Evolutionary conservation across 1,139 yeast species (phyloP).

Genomic region (Blastobotrys apis): DNA sequence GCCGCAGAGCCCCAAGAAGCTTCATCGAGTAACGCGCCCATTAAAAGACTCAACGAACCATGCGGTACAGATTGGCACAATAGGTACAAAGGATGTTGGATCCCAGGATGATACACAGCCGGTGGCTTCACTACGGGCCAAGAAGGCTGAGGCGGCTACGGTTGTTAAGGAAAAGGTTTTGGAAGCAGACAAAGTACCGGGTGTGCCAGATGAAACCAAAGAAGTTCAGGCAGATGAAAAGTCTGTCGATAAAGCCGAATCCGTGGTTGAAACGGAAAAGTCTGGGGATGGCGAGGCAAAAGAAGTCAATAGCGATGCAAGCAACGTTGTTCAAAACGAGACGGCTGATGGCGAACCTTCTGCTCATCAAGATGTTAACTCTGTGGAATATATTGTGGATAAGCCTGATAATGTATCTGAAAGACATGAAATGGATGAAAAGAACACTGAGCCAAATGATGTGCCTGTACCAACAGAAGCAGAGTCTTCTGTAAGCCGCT

Average conservation of each 20-base stretch:
- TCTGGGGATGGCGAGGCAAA: neutral
- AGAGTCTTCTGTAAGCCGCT: neutral
- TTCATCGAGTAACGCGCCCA: too few species aligned
- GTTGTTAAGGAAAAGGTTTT: neutral
- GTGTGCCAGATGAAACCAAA: neutral
- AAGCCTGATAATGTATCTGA: too few species aligned
- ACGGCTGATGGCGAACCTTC: neutral
- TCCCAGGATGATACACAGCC: slow-evolving; percentile 5
- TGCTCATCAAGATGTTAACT: neutral
- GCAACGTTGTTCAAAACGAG: neutral
- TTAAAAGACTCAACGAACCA: too few species aligned
- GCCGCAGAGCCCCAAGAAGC: too few species aligned
- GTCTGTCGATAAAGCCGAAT: neutral
- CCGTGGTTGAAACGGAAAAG: neutral
- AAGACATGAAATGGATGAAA: neutral
- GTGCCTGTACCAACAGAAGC: neutral
- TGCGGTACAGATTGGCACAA: too few species aligned
- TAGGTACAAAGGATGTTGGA: too few species aligned
- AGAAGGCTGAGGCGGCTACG: neutral
- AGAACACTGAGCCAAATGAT: neutral
- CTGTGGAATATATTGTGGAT: too few species aligned
- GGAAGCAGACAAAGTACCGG: too few species aligned
- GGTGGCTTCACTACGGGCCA: neutral
- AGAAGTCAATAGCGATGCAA: neutral
- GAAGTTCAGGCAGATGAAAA: too few species aligned